Evolutionary conservation across 169 alveolate species (phyloP), one percentile per base, ranked within the genome.

Genomic region (Nephromyces sp.): DNA sequence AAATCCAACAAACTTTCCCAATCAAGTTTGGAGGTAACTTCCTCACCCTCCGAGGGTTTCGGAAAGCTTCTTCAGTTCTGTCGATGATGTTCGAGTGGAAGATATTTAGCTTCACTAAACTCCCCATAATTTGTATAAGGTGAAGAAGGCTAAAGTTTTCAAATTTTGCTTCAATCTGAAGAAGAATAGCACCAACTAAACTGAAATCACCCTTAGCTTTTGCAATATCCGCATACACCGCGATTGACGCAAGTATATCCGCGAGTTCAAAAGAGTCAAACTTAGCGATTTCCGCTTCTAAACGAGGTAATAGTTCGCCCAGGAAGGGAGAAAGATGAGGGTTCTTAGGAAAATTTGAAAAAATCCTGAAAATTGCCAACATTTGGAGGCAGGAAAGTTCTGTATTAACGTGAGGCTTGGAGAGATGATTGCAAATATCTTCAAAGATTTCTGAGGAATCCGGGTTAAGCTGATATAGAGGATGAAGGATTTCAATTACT

Each of bases 21-120:
- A 69, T 32, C 25, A 8, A 69, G 8, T 69, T 69, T 28, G 75
- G 75, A 1, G 75, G 75, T 32, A 69, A 33, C 5, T 24, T 34
- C 53, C 25, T 22, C 15, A 69, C 25, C 25, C 51, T n/a, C 2
- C 25, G 15, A 5, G 3, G 29, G 51, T 69, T 52, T 6, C 32
- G 67, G 27, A 69, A 8, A 31, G 51, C 52, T 31, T 31, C 0
- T 32, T 35, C 52, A 1, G 29, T 52, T 30, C 6, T 31, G 52
- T 69, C 3, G 32, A 29, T 8, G 72, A 69, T 53, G 1, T 5
- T 31, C 5, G 22, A 22, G 51, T 69, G 75, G 3, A 24, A 21
- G 22, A 69, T 6, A 21, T 69, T 43, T 68, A 69, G n/a, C 1
- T 29, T 21, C 70, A 43, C 6, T 24, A 69, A 68, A 1, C 66